These are phyloP conservation scores for Digitaria exilis DNA, from an alignment of 202 grass and related monocot species.

Conservation along the genomic window DNA sequence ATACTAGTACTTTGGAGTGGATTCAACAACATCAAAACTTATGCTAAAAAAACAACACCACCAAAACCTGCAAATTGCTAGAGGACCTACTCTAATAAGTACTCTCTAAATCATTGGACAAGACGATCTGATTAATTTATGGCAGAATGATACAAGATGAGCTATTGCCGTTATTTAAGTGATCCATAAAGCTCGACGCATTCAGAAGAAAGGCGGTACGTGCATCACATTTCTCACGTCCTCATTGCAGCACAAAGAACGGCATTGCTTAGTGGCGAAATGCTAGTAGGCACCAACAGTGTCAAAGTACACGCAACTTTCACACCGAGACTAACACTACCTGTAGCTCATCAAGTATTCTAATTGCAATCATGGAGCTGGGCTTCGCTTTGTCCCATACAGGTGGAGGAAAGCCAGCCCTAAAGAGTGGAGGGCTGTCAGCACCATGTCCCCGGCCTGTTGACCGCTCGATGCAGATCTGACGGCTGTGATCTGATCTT, in stretches of 20 bases:
- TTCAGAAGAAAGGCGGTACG: background rate
- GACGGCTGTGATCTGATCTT: background rate
- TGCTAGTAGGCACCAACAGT: slow-evolving; percentile 35
- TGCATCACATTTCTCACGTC: slow-evolving; percentile 35
- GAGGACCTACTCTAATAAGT: background rate
- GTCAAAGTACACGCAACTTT: slow-evolving; percentile 31
- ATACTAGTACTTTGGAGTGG: too few relatives aligned
- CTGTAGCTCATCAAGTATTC: slow-evolving; percentile 24
- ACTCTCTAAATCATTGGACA: slow-evolving; percentile 25
- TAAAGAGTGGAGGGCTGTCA: slow-evolving; percentile 45
- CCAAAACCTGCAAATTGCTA: slow-evolving; percentile 20
- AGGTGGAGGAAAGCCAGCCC: slow-evolving; percentile 26
- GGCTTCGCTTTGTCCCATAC: slow-evolving; percentile 14
- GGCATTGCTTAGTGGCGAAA: slow-evolving; percentile 23
- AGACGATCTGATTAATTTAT: slow-evolving; percentile 17
- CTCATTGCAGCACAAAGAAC: background rate
- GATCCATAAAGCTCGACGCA: slow-evolving; percentile 17
- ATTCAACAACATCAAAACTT: slow-evolving; percentile 15
- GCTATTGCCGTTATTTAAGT: background rate
- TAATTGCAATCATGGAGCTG: slow-evolving; percentile 39
- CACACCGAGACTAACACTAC: slow-evolving; percentile 25
- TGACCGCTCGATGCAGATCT: slow-evolving; percentile 1
- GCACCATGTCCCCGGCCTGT: slow-evolving; percentile 6
- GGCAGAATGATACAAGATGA: background rate
- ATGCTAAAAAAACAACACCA: too few relatives aligned